A percentile compares a stretch with the other conserved stretches of the same genome.
These are phyloP conservation scores for Saccharum officinarum DNA, from an alignment of 176 grass and related monocot species.

Conservation along the genomic window DNA sequence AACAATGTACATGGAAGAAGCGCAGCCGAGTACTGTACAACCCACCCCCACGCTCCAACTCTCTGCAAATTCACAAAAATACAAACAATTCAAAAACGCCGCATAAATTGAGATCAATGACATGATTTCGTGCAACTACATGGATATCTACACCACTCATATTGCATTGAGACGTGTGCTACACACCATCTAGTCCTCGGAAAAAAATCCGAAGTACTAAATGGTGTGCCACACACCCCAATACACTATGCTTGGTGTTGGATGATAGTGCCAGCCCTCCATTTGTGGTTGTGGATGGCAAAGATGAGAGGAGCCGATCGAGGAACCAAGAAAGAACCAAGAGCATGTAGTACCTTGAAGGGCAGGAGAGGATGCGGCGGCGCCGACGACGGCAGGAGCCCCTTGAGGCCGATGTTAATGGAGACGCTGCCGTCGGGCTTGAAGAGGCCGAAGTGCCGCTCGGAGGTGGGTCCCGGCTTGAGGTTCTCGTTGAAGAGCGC, in stretches of 20 bases:
- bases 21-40: constrained; percentile 33
- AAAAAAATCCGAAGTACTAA: neutral
- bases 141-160: neutral
- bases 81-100: neutral
- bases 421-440: constrained; percentile 83
- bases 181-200: neutral
- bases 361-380: constrained; percentile 33
- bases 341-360: constrained; percentile 38
- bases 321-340: neutral
- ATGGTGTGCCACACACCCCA: neutral
- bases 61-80: constrained; percentile 33
- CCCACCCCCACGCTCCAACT: constrained; percentile 31
- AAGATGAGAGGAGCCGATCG: neutral
- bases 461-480: constrained; percentile 61
- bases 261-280: neutral
- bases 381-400: constrained; percentile 45
- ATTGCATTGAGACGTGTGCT: constrained; percentile 14
- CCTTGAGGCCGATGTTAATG: constrained; percentile 71
- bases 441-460: constrained; percentile 82
- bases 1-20: constrained; percentile 53
- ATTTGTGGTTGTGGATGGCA: neutral
- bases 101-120: fast-evolving
- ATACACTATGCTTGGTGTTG: neutral
- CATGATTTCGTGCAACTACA: fast-evolving
- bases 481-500: constrained; percentile 92